Evolutionary conservation across 2,329 filamentous ascomycete genomes (phyloP).

Genomic region (Pseudogymnoascus sp.): DNA sequence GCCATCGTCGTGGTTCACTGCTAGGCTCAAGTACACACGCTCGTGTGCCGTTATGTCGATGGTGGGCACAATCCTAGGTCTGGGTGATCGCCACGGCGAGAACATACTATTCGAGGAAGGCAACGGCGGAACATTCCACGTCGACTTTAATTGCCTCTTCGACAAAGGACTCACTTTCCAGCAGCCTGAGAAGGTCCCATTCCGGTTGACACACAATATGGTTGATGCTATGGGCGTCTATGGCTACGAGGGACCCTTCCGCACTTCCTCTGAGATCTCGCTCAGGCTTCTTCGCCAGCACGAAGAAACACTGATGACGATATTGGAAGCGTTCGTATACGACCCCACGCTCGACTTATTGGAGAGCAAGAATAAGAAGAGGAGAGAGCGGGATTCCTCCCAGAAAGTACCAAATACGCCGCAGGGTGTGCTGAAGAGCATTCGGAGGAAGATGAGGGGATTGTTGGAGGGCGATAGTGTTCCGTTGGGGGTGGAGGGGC

Average conservation of each 20-base stretch:
- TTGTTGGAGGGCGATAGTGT: conserved; percentile 81
- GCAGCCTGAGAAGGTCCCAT: conserved; percentile 90
- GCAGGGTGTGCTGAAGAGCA: conserved; percentile 78
- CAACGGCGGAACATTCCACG: conserved; percentile 89
- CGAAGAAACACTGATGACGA: conserved; percentile 94
- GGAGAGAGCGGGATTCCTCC: conserved; percentile 25
- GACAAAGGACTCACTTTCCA: conserved; percentile 95
- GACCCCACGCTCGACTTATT: conserved; percentile 93
- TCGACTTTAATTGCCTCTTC: conserved; percentile 99
- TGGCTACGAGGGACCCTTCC: conserved; percentile 87
- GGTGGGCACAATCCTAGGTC: conserved; percentile 85
- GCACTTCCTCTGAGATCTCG: conserved; percentile 83
- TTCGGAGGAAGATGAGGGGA: conserved; percentile 78
- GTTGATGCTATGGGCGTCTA: conserved; percentile 93
- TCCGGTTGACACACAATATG: conserved; percentile 98
- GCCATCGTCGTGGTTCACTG: conserved; percentile 84
- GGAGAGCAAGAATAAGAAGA: conserved; percentile 50
- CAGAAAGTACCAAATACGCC: conserved; percentile 53
- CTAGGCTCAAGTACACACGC: conserved; percentile 80
- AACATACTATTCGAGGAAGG: conserved; percentile 94
- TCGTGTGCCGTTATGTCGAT: conserved; percentile 99
- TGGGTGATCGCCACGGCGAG: conserved; percentile 93
- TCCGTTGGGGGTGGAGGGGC: conserved; percentile 87
- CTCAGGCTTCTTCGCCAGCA: conserved; percentile 77
- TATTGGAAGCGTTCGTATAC: conserved; percentile 93